Base-by-base conservation (phyloP, 2,329 filamentous ascomycete species). In the Trichophyton simii region DNA sequence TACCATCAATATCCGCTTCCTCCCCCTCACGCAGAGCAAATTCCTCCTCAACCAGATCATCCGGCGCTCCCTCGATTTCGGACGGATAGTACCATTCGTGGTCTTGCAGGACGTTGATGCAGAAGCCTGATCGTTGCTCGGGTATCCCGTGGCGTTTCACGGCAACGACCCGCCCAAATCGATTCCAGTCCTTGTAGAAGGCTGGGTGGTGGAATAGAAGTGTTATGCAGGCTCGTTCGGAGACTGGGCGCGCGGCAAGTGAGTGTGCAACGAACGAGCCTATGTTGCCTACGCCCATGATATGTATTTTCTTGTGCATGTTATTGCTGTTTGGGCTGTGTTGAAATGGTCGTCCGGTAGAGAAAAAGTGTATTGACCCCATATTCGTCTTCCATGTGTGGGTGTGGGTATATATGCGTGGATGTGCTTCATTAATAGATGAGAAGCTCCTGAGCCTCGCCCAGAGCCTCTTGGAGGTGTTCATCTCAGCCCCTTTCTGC, bases 231-330 rank as follows among this genome's bases (percentile, higher is more conserved):
- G 89, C 89, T 42, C 57, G 22, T 9, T 50, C 58, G 2, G 82
- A 80, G 20, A 82, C 74, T 6, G 79, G 77, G 7, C 84, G 76
- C 20, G 81, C 79, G 22, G 83, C 82, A 9, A 96, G 77, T 22
- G 84, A 83, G 70, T 87, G 85, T 28, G 91, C 90, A 65, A 91
- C 83, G 28, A 96, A 82, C 50, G 84, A 84, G 13, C 91, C 91
- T 11, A 96, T 79, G 70, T 90, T 95, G 41, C 91, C 91, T 9
- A 88, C 71, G 9, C 92, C 91, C 2, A 96, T 76, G 57, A 96
- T 80, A 69, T 94, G 84, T 64, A 95, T 86, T 85, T 80, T 63
- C 77, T 69, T 42, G n/a, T 9, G 58, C 41, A 28, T 50, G 11
- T 25, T 44, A 60, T 61, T 42, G 20, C 9, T 15, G n/a, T 20